Conservation (phyloP, 176 grass and related monocot species). For the Carex pumila region DNA sequence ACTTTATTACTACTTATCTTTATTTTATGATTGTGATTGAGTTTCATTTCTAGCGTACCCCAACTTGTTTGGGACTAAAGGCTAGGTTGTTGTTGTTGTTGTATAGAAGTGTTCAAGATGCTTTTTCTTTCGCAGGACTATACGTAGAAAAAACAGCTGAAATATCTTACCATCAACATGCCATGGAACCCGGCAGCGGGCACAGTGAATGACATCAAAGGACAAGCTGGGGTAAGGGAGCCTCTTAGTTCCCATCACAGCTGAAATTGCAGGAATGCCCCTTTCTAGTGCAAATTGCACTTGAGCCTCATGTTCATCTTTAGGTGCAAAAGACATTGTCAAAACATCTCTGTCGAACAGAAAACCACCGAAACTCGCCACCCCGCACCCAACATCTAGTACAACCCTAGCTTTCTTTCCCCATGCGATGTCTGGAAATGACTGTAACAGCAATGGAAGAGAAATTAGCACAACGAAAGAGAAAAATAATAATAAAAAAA, state of each 20-base stretch:
- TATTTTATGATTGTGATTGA: too few relatives aligned
- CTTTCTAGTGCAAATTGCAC: constrained; percentile 96
- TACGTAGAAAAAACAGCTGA: not conserved
- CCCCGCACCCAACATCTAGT: constrained; percentile 92
- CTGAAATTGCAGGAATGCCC: constrained; percentile 87
- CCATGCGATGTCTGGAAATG: constrained; percentile 54
- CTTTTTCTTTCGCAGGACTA: not conserved
- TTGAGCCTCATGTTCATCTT: constrained; percentile 98
- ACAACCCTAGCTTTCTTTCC: constrained; percentile 49
- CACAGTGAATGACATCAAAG: constrained; percentile 89
- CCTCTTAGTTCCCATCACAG: constrained; percentile 83
- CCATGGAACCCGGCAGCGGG: constrained; percentile 88
- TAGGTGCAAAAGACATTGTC: constrained; percentile 93
- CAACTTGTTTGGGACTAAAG: too few relatives aligned
- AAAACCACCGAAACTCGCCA: constrained; percentile 88
- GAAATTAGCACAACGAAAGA: not conserved
- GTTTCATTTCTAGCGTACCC: too few relatives aligned
- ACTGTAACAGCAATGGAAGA: constrained; percentile 16
- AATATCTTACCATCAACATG: constrained; percentile 50
- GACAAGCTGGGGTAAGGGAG: constrained; percentile 64
- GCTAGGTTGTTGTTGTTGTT: too few relatives aligned
- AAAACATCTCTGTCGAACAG: constrained; percentile 73
- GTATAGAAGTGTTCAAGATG: not conserved
- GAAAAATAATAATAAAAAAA: not conserved
- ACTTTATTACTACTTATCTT: too few relatives aligned